A percentile compares a stretch with the other conserved stretches of the same genome.
Evolutionary conservation across 768 basidiomycete species (phyloP).

Genomic region (Terana coerulea): DNA sequence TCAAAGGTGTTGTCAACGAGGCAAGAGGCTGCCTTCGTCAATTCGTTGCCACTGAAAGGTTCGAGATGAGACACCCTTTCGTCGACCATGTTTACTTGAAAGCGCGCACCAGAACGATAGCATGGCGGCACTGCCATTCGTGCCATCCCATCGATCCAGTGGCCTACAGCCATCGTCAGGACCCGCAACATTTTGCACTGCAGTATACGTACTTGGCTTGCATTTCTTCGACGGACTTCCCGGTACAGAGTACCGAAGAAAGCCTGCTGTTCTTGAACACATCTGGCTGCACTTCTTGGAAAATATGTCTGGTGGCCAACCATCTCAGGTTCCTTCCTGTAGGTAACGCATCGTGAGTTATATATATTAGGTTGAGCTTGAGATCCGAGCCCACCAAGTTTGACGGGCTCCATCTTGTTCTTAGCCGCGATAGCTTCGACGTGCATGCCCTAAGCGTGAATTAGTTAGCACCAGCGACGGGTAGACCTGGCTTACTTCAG

Average conservation of each 20-base stretch:
- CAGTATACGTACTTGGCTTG: background rate
- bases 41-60: slow-evolving; percentile 16
- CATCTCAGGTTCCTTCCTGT: slow-evolving; percentile 27
- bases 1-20: slow-evolving; percentile 19
- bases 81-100: background rate
- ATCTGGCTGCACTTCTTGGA: slow-evolving; percentile 28
- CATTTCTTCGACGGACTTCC: slow-evolving; percentile 17
- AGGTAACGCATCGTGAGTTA: slow-evolving; percentile 13
- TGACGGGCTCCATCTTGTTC: slow-evolving; percentile 19
- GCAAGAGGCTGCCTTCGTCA: slow-evolving; percentile 11
- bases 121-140: slow-evolving; percentile 2
- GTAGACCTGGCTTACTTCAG: slow-evolving; percentile 14
- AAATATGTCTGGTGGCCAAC: slow-evolving; percentile 27
- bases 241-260: slow-evolving; percentile 15
- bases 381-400: slow-evolving; percentile 26
- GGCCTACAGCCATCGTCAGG: background rate
- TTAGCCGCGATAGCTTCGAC: slow-evolving; percentile 27
- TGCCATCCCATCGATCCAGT: slow-evolving; percentile 4
- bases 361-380: slow-evolving; percentile 26
- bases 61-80: background rate
- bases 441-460: slow-evolving; percentile 22
- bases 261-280: slow-evolving; percentile 28
- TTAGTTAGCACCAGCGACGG: background rate
- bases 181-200: background rate
- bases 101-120: background rate